Percentiles rank a stretch among this genome's conserved stretches.
phyloP scores from a whole-genome alignment of 371 early-diverging fungal genomes.

The Entomophthora muscae region DNA sequence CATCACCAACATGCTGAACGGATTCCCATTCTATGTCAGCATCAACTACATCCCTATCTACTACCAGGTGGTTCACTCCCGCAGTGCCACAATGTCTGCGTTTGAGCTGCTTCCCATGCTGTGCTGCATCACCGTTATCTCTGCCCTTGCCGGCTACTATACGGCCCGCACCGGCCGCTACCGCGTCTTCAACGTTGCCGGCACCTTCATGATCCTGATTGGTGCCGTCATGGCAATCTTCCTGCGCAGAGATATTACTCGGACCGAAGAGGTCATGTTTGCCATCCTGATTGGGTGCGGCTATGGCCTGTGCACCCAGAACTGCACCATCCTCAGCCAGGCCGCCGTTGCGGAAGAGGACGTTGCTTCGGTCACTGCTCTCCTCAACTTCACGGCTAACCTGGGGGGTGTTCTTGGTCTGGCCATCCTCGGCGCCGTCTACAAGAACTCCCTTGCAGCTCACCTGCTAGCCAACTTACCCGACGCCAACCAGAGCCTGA shows the following conservation, averaged over 20 bases:
- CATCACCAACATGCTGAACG: slow-evolving; percentile 25
- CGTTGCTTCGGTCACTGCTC: slow-evolving; percentile 38
- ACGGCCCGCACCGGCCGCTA: neutral
- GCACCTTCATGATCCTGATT: neutral
- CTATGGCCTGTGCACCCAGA: slow-evolving; percentile 38
- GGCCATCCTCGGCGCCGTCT: slow-evolving; percentile 17
- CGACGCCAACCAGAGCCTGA: too few relatives aligned
- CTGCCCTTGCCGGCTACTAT: slow-evolving; percentile 14
- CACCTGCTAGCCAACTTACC: neutral
- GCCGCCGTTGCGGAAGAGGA: slow-evolving; percentile 25
- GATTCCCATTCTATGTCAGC: slow-evolving; percentile 26
- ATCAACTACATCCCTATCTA: slow-evolving; percentile 54
- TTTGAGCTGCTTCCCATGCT: slow-evolving; percentile 44
- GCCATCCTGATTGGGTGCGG: slow-evolving; percentile 24
- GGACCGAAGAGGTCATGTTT: neutral
- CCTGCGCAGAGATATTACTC: neutral
- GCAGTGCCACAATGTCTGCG: slow-evolving; percentile 32
- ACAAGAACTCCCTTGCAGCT: neutral
- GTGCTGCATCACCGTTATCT: slow-evolving; percentile 16
- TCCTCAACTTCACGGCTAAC: slow-evolving; percentile 35
- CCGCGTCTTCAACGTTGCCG: neutral
- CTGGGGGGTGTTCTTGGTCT: slow-evolving; percentile 39
- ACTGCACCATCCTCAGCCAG: slow-evolving; percentile 34
- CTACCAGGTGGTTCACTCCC: slow-evolving; percentile 43
- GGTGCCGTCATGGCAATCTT: neutral